Conservation (phyloP, 2,329 filamentous ascomycete genomes). For the Cytospora piceae region DNA sequence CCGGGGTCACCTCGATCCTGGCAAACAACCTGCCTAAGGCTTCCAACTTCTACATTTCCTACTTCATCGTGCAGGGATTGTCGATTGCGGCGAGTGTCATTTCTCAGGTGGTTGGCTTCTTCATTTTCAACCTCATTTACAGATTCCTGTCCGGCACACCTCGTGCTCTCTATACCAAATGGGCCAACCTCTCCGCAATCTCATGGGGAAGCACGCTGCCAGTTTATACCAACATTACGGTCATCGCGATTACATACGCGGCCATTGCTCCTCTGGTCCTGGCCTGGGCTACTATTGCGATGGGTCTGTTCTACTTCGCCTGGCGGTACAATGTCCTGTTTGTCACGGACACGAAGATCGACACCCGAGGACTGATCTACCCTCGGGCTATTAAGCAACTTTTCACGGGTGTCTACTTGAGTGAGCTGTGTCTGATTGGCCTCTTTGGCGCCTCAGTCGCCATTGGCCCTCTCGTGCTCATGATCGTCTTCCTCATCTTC, state of each 20-base stretch:
- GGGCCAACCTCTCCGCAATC: conserved; percentile 72
- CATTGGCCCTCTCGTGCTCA: conserved; percentile 72
- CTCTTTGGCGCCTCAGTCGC: conserved; percentile 74
- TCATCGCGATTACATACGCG: conserved; percentile 83
- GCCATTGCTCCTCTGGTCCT: conserved; percentile 85
- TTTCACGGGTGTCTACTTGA: conserved; percentile 81
- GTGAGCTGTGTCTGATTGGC: conserved; percentile 81
- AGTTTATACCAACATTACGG: conserved; percentile 77
- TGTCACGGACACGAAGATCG: conserved; percentile 78
- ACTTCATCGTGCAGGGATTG: conserved; percentile 91
- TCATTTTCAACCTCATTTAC: conserved; percentile 75
- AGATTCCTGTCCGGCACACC: conserved; percentile 77
- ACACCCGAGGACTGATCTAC: conserved; percentile 87
- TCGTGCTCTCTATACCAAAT: conserved; percentile 77
- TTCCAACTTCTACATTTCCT: conserved; percentile 94
- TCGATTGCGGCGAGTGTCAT: conserved; percentile 75
- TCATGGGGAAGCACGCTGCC: conserved; percentile 86
- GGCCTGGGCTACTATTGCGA: conserved; percentile 77
- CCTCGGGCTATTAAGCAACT: conserved; percentile 86
- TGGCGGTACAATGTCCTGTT: conserved; percentile 92
- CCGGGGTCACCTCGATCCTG: conserved; percentile 64
- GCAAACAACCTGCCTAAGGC: conserved; percentile 77
- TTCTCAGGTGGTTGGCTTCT: conserved; percentile 71
- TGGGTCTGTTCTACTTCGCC: conserved; percentile 81
- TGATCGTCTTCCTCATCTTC: conserved; percentile 76